Evolutionary conservation across 768 basidiomycete species (phyloP), one percentile per base, ranked within the genome.

Genomic region (Boletus subcaerulescens): DNA sequence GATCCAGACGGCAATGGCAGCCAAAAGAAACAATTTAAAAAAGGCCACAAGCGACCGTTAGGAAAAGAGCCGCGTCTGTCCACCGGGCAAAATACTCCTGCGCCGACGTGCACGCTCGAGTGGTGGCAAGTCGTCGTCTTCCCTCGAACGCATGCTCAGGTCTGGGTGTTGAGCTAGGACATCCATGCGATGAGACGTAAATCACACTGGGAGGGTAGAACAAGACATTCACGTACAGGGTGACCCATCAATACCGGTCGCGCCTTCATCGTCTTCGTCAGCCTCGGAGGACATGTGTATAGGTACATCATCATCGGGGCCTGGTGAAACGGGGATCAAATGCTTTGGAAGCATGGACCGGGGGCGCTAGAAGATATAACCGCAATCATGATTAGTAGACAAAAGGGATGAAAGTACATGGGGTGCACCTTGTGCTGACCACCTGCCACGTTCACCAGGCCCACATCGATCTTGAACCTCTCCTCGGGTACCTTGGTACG

Each of bases 281-380:
- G 50, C 59, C 48, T 69, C 67, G 0, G 62, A 70, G 7, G 69
- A 69, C 55, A 57, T 38, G 44, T 68, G 38, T 26, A 52, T 5
- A 1, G 57, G 45, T 10, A 41, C 35, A 3, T 65, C 59, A 29
- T 29, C 13, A 4, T 24, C 57, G 3, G 61, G 58, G 40, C 49
- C 56, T 0, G 66, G 64, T 4, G 68, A 70, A 14, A 24, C 58
- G 1, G 72, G 73, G n/a, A 77, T 71, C 60, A 86, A 74, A 22
- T 81, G 68, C 58, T 82, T 86, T 0, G 89, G 88, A 43, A 90
- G 69, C 78, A 87, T 84, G 4, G 90, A 88, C 46, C 84, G 82
- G 18, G 87, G 85, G 22, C 87, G 85, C 26, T 26, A 60, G 18
- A 55, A 26, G 36, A 4, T 11, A 33, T 3, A 33, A 33, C 8